phyloP scores from a whole-genome alignment of 225 moss, liverwort and hornwort genomes.

The Anthoceros angustus region DNA sequence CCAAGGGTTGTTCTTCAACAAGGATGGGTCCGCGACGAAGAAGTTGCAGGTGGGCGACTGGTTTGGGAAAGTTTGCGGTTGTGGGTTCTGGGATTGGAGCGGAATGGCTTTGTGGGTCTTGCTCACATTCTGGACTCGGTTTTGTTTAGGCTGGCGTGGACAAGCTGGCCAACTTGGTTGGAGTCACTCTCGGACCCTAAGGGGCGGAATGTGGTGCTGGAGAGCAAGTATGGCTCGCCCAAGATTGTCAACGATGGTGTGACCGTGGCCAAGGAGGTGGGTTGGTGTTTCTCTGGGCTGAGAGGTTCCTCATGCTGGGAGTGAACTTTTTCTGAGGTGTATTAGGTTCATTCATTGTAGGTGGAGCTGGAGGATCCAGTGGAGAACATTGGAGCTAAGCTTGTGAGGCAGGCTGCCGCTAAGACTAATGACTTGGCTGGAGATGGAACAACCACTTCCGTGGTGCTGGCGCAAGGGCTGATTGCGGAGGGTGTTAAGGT shows the following conservation, averaged over 20 bases:
- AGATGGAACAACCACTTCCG: constrained; percentile 92
- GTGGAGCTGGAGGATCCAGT: constrained; percentile 95
- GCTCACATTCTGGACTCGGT: neutral
- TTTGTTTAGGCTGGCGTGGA: constrained; percentile 69
- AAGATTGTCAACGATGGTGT: constrained; percentile 99
- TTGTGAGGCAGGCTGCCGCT: constrained; percentile 92
- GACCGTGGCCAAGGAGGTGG: constrained; percentile 89
- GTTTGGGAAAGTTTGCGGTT: neutral
- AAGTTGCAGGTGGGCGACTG: constrained; percentile 59
- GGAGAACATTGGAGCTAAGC: constrained; percentile 89
- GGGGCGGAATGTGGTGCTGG: constrained; percentile 89
- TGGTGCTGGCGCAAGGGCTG: constrained; percentile 89
- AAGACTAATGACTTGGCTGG: constrained; percentile 95
- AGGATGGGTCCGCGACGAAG: constrained; percentile 90
- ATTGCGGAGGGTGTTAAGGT: constrained; percentile 99
- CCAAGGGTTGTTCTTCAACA: constrained; percentile 90
- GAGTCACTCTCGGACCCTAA: constrained; percentile 89
- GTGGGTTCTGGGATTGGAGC: neutral
- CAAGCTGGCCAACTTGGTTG: constrained; percentile 89
- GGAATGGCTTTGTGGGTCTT: neutral
- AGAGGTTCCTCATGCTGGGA: neutral
- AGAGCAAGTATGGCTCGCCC: constrained; percentile 97
- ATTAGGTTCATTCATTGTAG: constrained; percentile 22
- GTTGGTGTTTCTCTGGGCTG: constrained; percentile 7
- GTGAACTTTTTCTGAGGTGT: neutral